Evolutionary conservation across 495 filamentous ascomycete genomes (phyloP).

Genomic region (Xylaria intraflava): DNA sequence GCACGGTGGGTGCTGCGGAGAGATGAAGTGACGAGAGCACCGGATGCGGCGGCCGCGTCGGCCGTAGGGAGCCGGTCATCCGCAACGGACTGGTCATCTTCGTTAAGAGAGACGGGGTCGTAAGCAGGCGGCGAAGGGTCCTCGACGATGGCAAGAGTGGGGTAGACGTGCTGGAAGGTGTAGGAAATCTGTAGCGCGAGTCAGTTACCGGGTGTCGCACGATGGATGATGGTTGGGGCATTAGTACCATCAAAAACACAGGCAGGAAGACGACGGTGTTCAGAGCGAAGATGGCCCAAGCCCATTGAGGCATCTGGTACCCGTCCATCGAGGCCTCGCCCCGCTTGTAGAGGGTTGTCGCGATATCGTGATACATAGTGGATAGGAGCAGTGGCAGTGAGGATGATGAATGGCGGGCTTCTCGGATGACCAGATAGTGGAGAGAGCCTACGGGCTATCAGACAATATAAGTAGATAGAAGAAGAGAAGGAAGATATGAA

Average conservation of each 20-base stretch:
- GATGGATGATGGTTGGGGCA: background rate
- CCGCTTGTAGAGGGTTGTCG: constrained; percentile 28
- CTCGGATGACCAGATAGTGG: too few relatives aligned
- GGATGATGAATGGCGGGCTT: background rate
- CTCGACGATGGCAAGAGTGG: constrained; percentile 43
- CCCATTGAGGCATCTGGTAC: constrained; percentile 29
- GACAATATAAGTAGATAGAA: too few relatives aligned
- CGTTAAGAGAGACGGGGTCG: constrained; percentile 34
- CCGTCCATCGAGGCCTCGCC: constrained; percentile 17
- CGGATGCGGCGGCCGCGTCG: constrained; percentile 18
- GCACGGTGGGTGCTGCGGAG: constrained; percentile 37
- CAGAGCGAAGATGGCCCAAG: constrained; percentile 19
- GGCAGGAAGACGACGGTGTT: constrained; percentile 37
- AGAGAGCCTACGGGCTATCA: too few relatives aligned
- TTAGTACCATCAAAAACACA: constrained; percentile 28
- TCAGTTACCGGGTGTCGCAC: constrained; percentile 12
- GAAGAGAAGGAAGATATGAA: too few relatives aligned
- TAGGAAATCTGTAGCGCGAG: constrained; percentile 29
- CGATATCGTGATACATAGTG: constrained; percentile 29
- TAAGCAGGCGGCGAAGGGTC: constrained; percentile 45
- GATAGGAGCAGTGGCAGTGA: constrained; percentile 5
- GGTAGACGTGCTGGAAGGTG: constrained; percentile 33
- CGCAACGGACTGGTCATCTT: constrained; percentile 23
- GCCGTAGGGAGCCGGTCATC: constrained; percentile 18
- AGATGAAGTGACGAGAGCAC: constrained; percentile 34